A percentile compares a stretch with the other conserved stretches of the same genome.
Conservation (phyloP, 345 rosid genomes). For the Eucalyptus sideroxylon region DNA sequence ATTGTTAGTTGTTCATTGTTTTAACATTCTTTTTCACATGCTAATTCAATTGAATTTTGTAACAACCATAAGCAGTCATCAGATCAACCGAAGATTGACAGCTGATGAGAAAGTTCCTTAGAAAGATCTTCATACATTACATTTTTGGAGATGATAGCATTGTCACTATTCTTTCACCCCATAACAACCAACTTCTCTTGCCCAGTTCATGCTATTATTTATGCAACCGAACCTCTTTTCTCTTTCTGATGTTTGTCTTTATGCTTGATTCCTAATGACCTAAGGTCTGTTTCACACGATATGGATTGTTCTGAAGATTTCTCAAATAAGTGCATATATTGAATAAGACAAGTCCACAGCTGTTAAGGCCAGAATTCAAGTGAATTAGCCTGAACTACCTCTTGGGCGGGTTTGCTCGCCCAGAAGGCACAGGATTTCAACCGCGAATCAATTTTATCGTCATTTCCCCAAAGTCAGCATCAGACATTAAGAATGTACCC, state of each 20-base stretch:
- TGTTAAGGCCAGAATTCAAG: not conserved
- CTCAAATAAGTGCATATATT: not conserved
- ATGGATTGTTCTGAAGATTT: not conserved
- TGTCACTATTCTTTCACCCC: not conserved
- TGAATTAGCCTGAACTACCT: not conserved
- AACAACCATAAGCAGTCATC: not conserved
- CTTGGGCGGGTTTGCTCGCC: not conserved
- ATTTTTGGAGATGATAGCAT: not conserved
- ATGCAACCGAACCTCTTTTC: not conserved
- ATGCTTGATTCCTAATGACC: not conserved
- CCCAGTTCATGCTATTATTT: not conserved
- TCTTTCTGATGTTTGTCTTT: not conserved
- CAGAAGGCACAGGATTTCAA: not conserved
- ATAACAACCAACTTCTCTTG: not conserved
- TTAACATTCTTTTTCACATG: not conserved
- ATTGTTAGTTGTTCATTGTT: not conserved
- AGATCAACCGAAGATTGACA: not conserved
- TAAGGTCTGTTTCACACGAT: not conserved
- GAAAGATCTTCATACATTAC: not conserved
- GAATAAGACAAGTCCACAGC: not conserved
- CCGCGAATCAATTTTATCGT: not conserved
- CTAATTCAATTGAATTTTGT: not conserved
- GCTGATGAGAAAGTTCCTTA: not conserved
- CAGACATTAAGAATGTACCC: not conserved
- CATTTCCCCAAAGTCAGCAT: not conserved